Evolutionary conservation across 2,329 filamentous ascomycete genomes (phyloP), one percentile per base, ranked within the genome.

Genomic region (Xylariaceae sp.): DNA sequence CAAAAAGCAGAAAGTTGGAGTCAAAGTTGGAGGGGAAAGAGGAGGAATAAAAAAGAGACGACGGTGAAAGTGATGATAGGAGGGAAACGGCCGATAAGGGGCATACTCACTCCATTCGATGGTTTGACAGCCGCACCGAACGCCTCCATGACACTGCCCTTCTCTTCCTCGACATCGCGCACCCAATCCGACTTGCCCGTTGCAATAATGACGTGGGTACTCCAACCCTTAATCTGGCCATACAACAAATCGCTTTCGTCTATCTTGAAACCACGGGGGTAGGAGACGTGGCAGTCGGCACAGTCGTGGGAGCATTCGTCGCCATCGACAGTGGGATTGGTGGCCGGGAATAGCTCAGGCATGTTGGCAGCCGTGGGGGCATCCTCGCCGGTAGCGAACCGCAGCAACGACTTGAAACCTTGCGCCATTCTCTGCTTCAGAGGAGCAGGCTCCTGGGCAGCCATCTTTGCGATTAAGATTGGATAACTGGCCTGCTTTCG

Each of bases 161-260:
- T 87, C 78, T 97, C 94, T 71, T 97, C 89, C 58, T 84, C 85
- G 51, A 96, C 90, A 76, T 96, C 88, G 61, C 90, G 78, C 70
- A 93, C 88, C 94, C 94, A 99, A 75, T 99, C 94, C 30, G 87
- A 83, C 82, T 97, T 96, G 62, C 92, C 90, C n/a, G 94, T 99
- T 23, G 91, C 94, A 13, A 97, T 91, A 37, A 99, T 78, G 62
- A 96, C 72, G 75, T 99, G 94, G 17, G 92, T 94, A 69, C 85
- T 87, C 89, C 91, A 97, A 41, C 86, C 90, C 70, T 91, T 89
- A 63, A 97, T 83, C 60, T 89, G 80, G 0, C 93, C 94, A 71
- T 95, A 97, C 53, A 99, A 77, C 67, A 86, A 78, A 71, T 96
- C 91, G 5, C 81, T 77, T 72, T 88, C 83, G 59, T 97, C 89